These are phyloP conservation scores for Neurospora tetrasperma DNA, from an alignment of 495 filamentous ascomycete genomes.

Conservation along the genomic window DNA sequence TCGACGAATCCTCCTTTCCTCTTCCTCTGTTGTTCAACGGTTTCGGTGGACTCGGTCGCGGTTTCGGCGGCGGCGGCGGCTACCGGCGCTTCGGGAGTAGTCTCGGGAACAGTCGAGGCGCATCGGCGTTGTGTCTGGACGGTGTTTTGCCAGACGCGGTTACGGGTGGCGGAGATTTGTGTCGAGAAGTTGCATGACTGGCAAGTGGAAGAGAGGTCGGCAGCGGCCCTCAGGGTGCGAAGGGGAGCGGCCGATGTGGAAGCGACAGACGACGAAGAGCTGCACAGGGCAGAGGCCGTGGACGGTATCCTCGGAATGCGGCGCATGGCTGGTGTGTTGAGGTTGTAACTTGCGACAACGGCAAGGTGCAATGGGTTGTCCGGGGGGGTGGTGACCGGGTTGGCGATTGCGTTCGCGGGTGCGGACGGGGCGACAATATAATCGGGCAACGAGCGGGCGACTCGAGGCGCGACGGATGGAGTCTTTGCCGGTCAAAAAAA, in stretches of 20 bases:
- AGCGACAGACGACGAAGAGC: conserved; percentile 7
- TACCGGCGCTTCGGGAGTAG: background rate
- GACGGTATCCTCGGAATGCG: conserved; percentile 19
- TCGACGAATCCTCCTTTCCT: background rate
- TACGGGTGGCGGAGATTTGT: conserved; percentile 3
- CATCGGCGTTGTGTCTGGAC: conserved; percentile 13
- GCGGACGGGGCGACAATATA: conserved; percentile 1
- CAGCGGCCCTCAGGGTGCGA: conserved; percentile 5
- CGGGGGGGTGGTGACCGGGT: background rate
- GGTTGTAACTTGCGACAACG: background rate
- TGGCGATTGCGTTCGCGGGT: background rate
- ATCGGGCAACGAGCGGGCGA: background rate
- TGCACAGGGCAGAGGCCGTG: conserved; percentile 13
- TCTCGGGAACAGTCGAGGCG: conserved; percentile 9
- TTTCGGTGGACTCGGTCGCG: background rate
- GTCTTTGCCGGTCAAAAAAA: conserved; percentile 1
- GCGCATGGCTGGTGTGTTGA: conserved; percentile 14
- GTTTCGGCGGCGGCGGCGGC: background rate
- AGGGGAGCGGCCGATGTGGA: background rate
- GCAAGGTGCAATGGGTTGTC: background rate
- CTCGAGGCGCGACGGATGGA: background rate
- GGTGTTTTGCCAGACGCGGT: conserved; percentile 5
- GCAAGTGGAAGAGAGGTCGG: background rate
- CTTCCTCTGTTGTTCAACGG: background rate
- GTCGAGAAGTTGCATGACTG: background rate